Evolutionary conservation across 2,329 filamentous ascomycete species (phyloP).

Genomic region (Colletotrichum eleusines): DNA sequence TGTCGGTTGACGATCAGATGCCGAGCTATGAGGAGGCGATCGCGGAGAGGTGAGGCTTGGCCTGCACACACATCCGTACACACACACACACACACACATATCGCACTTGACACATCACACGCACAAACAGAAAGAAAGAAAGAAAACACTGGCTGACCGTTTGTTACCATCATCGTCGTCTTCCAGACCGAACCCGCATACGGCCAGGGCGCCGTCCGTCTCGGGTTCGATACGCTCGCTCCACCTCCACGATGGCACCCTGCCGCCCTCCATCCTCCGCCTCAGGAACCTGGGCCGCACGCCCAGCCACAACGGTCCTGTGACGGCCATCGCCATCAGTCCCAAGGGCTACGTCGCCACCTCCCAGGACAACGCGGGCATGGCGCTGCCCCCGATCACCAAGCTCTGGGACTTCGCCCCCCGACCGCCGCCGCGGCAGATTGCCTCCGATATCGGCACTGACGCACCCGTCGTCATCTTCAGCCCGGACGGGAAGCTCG

Average conservation of each 20-base stretch:
- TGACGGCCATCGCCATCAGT: conserved; percentile 23
- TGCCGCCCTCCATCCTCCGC: conserved; percentile 20
- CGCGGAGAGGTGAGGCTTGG: conserved; percentile 22
- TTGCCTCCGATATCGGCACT: conserved; percentile 12
- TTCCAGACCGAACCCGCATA: neutral
- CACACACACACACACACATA: too few relatives aligned
- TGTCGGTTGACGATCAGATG: conserved; percentile 16
- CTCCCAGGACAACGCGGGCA: conserved; percentile 18
- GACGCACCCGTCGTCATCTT: conserved; percentile 14
- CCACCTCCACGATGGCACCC: conserved; percentile 20
- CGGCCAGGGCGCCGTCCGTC: conserved; percentile 8
- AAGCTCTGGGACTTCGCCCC: conserved; percentile 25
- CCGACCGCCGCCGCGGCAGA: neutral
- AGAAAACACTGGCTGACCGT: neutral
- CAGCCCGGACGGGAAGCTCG: conserved; percentile 21
- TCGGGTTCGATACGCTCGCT: conserved; percentile 23
- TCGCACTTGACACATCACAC: neutral
- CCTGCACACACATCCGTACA: neutral
- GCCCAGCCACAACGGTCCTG: neutral
- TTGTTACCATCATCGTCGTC: neutral
- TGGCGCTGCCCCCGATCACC: conserved; percentile 1
- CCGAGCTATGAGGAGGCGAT: conserved; percentile 33
- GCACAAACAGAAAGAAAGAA: neutral
- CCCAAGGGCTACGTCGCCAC: conserved; percentile 21
- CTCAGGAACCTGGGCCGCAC: conserved; percentile 7